A percentile compares a stretch with the other conserved stretches of the same genome.
Conservation (phyloP, 306 rosid species). For the Cicer chorassanicum region DNA sequence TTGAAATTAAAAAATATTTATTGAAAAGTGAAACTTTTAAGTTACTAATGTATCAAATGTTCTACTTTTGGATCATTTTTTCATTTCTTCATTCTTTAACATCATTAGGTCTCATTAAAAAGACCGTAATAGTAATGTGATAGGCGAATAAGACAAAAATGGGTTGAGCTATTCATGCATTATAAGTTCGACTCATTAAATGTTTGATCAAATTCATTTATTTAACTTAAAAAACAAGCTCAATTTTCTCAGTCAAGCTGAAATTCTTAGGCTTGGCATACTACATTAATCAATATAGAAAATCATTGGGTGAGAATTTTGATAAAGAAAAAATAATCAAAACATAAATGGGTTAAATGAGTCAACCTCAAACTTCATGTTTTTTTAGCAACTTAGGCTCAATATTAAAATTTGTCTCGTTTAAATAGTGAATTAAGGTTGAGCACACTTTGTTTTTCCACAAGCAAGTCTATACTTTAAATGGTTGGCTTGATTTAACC, state of each 20-base stretch:
- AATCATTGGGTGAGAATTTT: background rate
- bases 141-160: background rate
- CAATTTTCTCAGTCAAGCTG: background rate
- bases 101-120: background rate
- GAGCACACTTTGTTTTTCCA: background rate
- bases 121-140: background rate
- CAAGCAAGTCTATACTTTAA: background rate
- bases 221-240: conserved; percentile 1
- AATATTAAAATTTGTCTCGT: background rate
- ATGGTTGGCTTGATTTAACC: background rate
- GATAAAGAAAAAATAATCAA: conserved; percentile 3
- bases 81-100: background rate
- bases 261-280: background rate
- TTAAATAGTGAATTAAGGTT: background rate
- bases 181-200: background rate
- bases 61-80: background rate
- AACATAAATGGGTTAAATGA: background rate
- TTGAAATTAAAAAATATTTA: background rate
- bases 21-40: background rate
- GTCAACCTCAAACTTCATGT: conserved; percentile 6
- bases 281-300: background rate
- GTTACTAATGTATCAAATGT: conserved; percentile 10
- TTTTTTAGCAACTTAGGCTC: background rate
- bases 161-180: background rate
- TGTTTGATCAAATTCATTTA: background rate